These are phyloP conservation scores for Phytophthora colocasiae DNA, from an alignment of 352 stramenopile genomes.

Conservation along the genomic window DNA sequence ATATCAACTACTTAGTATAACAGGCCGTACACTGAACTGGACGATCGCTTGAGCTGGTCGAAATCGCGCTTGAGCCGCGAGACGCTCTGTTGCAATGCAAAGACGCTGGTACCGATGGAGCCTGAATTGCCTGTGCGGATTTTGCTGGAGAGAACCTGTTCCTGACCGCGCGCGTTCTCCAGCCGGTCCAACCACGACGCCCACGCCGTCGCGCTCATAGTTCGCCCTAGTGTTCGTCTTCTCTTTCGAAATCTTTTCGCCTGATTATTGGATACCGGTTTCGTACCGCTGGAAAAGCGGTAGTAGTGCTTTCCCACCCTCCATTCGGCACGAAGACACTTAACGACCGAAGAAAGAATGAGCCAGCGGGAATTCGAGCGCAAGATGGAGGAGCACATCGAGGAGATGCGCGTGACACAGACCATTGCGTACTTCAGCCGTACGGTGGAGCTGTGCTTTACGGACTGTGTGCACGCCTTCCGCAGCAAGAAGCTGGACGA, in stretches of 20 bases:
- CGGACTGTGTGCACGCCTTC: slow-evolving; percentile 91
- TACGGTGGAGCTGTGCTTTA: slow-evolving; percentile 91
- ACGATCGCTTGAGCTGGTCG: slow-evolving; percentile 72
- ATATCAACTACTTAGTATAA: neutral
- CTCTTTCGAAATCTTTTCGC: slow-evolving; percentile 17
- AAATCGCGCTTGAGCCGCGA: slow-evolving; percentile 84
- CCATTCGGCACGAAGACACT: neutral
- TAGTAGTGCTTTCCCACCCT: too few species aligned
- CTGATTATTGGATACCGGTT: too few species aligned
- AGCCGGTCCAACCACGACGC: slow-evolving; percentile 83
- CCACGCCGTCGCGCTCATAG: slow-evolving; percentile 78
- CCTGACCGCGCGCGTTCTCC: slow-evolving; percentile 74
- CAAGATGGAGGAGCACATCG: slow-evolving; percentile 92
- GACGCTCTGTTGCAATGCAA: slow-evolving; percentile 86
- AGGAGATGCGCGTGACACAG: slow-evolving; percentile 92
- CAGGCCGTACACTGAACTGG: slow-evolving; percentile 54
- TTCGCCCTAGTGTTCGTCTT: neutral
- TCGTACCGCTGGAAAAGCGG: too few species aligned
- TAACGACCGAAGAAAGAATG: slow-evolving; percentile 28
- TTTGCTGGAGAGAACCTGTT: slow-evolving; percentile 69
- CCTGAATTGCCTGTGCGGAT: slow-evolving; percentile 70
- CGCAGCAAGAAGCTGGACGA: slow-evolving; percentile 92
- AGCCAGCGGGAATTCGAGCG: slow-evolving; percentile 89
- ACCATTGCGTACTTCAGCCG: slow-evolving; percentile 91
- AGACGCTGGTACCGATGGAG: slow-evolving; percentile 80